Percentiles rank a stretch among this genome's conserved stretches.
phyloP scores from a whole-genome alignment of 2,329 filamentous ascomycete species.

The Neofusicoccum laricinum region DNA sequence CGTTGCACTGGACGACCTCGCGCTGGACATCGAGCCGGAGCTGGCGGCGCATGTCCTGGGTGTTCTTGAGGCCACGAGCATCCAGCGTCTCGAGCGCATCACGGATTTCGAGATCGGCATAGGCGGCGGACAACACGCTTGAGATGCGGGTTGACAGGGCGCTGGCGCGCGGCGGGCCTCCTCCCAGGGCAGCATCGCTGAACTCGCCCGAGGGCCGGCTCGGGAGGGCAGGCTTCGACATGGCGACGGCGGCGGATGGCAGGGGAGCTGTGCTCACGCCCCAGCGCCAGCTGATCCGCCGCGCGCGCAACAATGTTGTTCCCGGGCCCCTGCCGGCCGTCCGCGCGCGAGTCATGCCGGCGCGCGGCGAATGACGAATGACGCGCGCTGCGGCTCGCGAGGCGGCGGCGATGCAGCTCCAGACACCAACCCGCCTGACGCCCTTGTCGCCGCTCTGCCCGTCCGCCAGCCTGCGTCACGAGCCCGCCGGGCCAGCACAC shows the following conservation, averaged over 20 bases:
- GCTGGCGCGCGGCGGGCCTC: slow-evolving; percentile 40
- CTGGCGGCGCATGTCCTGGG: slow-evolving; percentile 72
- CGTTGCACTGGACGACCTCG: slow-evolving; percentile 91
- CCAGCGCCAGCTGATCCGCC: not conserved
- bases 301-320: not conserved
- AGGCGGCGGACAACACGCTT: slow-evolving; percentile 83
- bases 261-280: not conserved
- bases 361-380: slow-evolving; percentile 11
- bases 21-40: slow-evolving; percentile 81
- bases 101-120: slow-evolving; percentile 87
- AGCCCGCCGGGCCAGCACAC: not conserved
- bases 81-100: slow-evolving; percentile 80
- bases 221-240: slow-evolving; percentile 4
- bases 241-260: not conserved
- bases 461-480: not conserved
- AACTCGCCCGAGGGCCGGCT: slow-evolving; percentile 15
- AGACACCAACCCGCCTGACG: slow-evolving; percentile 4
- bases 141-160: slow-evolving; percentile 80
- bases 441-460: not conserved
- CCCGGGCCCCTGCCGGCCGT: not conserved
- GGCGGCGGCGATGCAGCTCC: not conserved
- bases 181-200: slow-evolving; percentile 3
- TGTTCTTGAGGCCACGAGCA: slow-evolving; percentile 67
- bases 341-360: not conserved
- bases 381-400: slow-evolving; percentile 1